These are phyloP conservation scores for Arthrobotrys iridis DNA, from an alignment of 2,329 filamentous ascomycete genomes.

Conservation along the genomic window DNA sequence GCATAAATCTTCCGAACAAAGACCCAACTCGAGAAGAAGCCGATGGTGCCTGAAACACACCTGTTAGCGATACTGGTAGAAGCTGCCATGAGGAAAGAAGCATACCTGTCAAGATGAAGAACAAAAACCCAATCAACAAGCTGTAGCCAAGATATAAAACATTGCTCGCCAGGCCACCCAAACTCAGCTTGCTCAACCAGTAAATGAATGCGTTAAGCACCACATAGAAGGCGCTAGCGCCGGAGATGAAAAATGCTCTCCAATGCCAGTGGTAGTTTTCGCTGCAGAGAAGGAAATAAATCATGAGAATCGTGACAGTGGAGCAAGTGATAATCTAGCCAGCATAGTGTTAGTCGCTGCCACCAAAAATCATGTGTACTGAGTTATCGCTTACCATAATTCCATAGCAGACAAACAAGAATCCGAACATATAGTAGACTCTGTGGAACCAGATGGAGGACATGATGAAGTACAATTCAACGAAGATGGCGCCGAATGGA, in stretches of 20 bases:
- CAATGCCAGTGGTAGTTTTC: constrained; percentile 99
- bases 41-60: constrained; percentile 79
- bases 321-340: constrained; percentile 81
- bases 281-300: constrained; percentile 93
- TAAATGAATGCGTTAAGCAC: constrained; percentile 92
- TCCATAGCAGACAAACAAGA: constrained; percentile 96
- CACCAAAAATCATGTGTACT: not conserved
- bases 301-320: constrained; percentile 89
- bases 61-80: not conserved
- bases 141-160: constrained; percentile 96
- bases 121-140: constrained; percentile 84
- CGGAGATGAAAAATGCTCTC: constrained; percentile 90
- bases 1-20: constrained; percentile 94
- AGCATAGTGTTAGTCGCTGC: not conserved
- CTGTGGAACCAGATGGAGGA: constrained; percentile 98
- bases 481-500: constrained; percentile 95
- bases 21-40: constrained; percentile 92
- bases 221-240: constrained; percentile 89
- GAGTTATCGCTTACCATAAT: constrained; percentile 72
- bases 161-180: constrained; percentile 83
- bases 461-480: constrained; percentile 99
- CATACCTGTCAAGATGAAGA: constrained; percentile 93
- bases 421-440: constrained; percentile 99
- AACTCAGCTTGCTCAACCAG: constrained; percentile 85
- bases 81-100: constrained; percentile 54